phyloP scores from a whole-genome alignment of 495 filamentous ascomycete genomes.

The Viridothelium virens region DNA sequence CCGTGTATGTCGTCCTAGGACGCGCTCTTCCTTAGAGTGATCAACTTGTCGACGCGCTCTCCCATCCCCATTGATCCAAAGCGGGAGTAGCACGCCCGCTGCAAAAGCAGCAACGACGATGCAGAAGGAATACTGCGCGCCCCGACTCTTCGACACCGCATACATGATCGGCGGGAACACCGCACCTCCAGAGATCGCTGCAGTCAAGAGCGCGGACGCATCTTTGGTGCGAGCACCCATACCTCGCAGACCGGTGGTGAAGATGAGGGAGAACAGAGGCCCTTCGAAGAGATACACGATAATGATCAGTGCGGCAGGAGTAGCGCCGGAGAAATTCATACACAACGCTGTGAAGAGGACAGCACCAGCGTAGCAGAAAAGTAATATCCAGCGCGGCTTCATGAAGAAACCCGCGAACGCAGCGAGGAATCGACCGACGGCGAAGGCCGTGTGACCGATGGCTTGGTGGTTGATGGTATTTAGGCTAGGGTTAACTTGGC shows the following conservation, averaged over 20 bases:
- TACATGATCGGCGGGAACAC: slow-evolving; percentile 51
- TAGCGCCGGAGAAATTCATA: slow-evolving; percentile 45
- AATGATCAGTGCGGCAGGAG: slow-evolving; percentile 45
- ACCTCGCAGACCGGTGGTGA: slow-evolving; percentile 53
- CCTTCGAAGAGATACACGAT: slow-evolving; percentile 55
- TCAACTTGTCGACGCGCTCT: slow-evolving; percentile 56
- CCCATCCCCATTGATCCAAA: slow-evolving; percentile 51
- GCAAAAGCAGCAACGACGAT: slow-evolving; percentile 53
- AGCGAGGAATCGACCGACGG: slow-evolving; percentile 54
- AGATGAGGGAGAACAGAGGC: slow-evolving; percentile 54
- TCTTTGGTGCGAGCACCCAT: slow-evolving; percentile 54
- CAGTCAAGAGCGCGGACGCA: slow-evolving; percentile 46
- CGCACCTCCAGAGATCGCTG: slow-evolving; percentile 50
- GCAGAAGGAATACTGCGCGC: slow-evolving; percentile 45
- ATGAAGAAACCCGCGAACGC: slow-evolving; percentile 49
- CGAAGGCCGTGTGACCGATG: slow-evolving; percentile 54
- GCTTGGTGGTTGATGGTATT: slow-evolving; percentile 40
- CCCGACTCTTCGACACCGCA: slow-evolving; percentile 33
- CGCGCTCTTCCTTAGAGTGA: slow-evolving; percentile 20
- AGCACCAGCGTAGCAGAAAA: slow-evolving; percentile 48
- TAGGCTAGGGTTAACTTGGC: slow-evolving; percentile 31
- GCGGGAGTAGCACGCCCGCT: slow-evolving; percentile 49
- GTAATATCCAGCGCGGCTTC: slow-evolving; percentile 56
- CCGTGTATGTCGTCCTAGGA: not conserved
- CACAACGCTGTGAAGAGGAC: slow-evolving; percentile 48